Evolutionary conservation across 2,329 filamentous ascomycete genomes (phyloP).

Genomic region (Hypoxylon sp.): DNA sequence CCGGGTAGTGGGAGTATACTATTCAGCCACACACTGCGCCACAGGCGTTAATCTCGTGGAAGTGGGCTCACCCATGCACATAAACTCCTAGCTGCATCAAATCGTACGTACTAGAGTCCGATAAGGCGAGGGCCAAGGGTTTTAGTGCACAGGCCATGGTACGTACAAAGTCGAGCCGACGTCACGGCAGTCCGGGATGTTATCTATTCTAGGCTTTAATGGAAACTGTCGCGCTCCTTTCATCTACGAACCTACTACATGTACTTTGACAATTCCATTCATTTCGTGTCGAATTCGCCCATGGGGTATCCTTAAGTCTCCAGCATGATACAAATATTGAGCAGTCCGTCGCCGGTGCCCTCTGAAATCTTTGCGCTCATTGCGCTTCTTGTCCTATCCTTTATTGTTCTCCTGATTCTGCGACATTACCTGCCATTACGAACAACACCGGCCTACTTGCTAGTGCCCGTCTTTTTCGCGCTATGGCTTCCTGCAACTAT

Average conservation of each 20-base stretch:
- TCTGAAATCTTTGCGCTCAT: slow-evolving; percentile 84
- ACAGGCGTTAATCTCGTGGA: slow-evolving; percentile 11
- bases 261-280: slow-evolving; percentile 30
- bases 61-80: slow-evolving; percentile 6
- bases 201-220: slow-evolving; percentile 1
- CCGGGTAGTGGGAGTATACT: slow-evolving; percentile 20
- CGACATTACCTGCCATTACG: slow-evolving; percentile 93
- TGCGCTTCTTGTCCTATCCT: slow-evolving; percentile 80
- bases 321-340: slow-evolving; percentile 68
- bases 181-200: slow-evolving; percentile 30
- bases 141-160: slow-evolving; percentile 22
- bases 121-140: slow-evolving; percentile 4
- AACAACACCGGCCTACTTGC: slow-evolving; percentile 89
- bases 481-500: slow-evolving; percentile 92
- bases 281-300: slow-evolving; percentile 24
- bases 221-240: slow-evolving; percentile 14
- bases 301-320: slow-evolving; percentile 57
- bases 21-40: slow-evolving; percentile 31
- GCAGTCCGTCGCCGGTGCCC: slow-evolving; percentile 75
- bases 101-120: slow-evolving; percentile 2
- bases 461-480: slow-evolving; percentile 95
- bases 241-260: no score
- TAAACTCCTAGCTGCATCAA: slow-evolving; percentile 22
- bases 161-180: slow-evolving; percentile 31
- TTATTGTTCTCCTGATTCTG: slow-evolving; percentile 85